phyloP scores from a whole-genome alignment of 352 stramenopile genomes.

The Globisporangium yorkense region DNA sequence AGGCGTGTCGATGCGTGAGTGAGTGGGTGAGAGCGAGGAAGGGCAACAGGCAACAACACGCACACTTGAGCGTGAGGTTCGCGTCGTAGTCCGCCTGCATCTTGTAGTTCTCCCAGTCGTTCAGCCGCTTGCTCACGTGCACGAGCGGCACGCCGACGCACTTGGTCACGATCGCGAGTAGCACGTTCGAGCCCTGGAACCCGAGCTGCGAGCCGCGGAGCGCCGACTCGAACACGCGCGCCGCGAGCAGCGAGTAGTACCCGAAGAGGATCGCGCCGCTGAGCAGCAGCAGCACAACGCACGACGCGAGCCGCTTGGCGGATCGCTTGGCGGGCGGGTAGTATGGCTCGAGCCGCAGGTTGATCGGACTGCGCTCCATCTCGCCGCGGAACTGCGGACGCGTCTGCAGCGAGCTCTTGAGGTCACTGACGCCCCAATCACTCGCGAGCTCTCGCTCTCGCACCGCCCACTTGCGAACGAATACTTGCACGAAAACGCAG shows the following conservation, averaged over 20 bases:
- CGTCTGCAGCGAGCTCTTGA: slow-evolving; percentile 14
- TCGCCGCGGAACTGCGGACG: slow-evolving; percentile 56
- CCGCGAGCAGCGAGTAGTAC: slow-evolving; percentile 35
- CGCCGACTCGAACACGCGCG: slow-evolving; percentile 20
- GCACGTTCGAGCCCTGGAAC: slow-evolving; percentile 27
- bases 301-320: slow-evolving; percentile 21
- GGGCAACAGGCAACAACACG: slow-evolving; percentile 5
- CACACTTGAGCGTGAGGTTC: slow-evolving; percentile 78
- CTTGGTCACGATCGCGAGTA: slow-evolving; percentile 36
- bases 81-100: slow-evolving; percentile 58
- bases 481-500: slow-evolving; percentile 34
- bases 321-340: slow-evolving; percentile 28
- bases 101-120: slow-evolving; percentile 72
- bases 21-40: not conserved
- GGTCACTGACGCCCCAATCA: slow-evolving; percentile 43
- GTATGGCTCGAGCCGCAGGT: slow-evolving; percentile 46
- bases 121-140: slow-evolving; percentile 25
- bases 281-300: slow-evolving; percentile 18
- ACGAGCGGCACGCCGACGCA: slow-evolving; percentile 22
- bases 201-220: slow-evolving; percentile 7
- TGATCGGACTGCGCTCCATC: slow-evolving; percentile 42
- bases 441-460: slow-evolving; percentile 28
- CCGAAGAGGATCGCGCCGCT: slow-evolving; percentile 17
- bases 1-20: too few relatives aligned
- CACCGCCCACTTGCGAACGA: slow-evolving; percentile 63